These are phyloP conservation scores for Alternaria burnsii DNA, from an alignment of 2,329 filamentous ascomycete species.

Conservation along the genomic window DNA sequence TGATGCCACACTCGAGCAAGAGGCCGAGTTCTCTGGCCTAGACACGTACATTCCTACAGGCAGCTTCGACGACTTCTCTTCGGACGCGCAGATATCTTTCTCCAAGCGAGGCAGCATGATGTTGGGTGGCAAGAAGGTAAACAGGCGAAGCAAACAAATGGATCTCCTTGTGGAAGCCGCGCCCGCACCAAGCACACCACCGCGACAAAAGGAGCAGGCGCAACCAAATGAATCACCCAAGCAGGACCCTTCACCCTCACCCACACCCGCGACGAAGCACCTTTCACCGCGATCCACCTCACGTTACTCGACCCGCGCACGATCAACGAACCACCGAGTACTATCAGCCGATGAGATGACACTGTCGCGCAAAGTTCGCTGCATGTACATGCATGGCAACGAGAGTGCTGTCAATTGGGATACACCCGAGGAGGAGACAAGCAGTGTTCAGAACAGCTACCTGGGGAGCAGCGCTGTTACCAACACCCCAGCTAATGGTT, in stretches of 20 bases:
- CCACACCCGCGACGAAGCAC: slow-evolving; percentile 35
- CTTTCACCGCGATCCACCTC: slow-evolving; percentile 47
- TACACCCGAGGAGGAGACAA: slow-evolving; percentile 30
- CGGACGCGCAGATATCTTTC: slow-evolving; percentile 63
- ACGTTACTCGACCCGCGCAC: slow-evolving; percentile 45
- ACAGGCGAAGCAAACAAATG: slow-evolving; percentile 44
- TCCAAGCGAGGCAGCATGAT: slow-evolving; percentile 69
- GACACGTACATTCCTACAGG: slow-evolving; percentile 65
- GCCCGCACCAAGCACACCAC: slow-evolving; percentile 25
- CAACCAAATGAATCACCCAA: slow-evolving; percentile 13
- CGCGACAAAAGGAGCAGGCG: slow-evolving; percentile 23
- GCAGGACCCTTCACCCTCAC: slow-evolving; percentile 30
- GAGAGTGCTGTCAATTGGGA: slow-evolving; percentile 62
- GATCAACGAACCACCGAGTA: slow-evolving; percentile 55
- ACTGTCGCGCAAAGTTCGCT: slow-evolving; percentile 68
- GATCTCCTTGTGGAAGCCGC: slow-evolving; percentile 32
- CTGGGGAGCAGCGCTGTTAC: slow-evolving; percentile 35
- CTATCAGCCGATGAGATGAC: slow-evolving; percentile 71
- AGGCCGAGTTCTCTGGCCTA: slow-evolving; percentile 57
- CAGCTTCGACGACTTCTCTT: slow-evolving; percentile 61
- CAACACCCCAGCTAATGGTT: slow-evolving; percentile 37
- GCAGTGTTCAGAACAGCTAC: slow-evolving; percentile 32
- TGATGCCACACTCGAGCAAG: slow-evolving; percentile 17
- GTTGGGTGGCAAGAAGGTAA: slow-evolving; percentile 62
- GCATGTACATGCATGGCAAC: slow-evolving; percentile 70